These are phyloP conservation scores for Saccharomyces uvarum DNA, from an alignment of 1,139 yeast genomes.

Conservation along the genomic window DNA sequence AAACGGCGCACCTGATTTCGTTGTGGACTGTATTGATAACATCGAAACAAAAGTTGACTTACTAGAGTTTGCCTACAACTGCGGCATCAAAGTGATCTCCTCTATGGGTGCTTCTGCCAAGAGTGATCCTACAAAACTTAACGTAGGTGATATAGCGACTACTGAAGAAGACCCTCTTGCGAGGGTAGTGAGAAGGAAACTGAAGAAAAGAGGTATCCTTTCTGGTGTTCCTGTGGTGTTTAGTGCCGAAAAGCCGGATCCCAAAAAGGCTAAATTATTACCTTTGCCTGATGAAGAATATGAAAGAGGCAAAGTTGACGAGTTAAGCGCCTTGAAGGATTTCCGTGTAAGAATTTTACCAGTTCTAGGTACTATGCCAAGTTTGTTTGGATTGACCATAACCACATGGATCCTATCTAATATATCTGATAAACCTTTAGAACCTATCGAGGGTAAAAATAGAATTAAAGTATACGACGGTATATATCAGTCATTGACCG, in stretches of 20 bases:
- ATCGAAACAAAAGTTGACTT: conserved; percentile 91
- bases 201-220: conserved; percentile 70
- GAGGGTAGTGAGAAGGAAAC: conserved; percentile 71
- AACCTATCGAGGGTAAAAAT: conserved; percentile 83
- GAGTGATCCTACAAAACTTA: conserved; percentile 74
- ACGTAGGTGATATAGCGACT: conserved; percentile 65
- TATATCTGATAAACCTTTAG: conserved; percentile 80
- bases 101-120: conserved; percentile 97
- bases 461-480: conserved; percentile 78
- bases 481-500: conserved; percentile 72
- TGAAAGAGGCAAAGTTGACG: conserved; percentile 76
- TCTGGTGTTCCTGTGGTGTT: conserved; percentile 80
- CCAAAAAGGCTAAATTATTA: conserved; percentile 76
- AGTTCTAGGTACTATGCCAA: conserved; percentile 93
- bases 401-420: conserved; percentile 75
- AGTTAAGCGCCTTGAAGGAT: conserved; percentile 76
- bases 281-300: conserved; percentile 78
- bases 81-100: conserved; percentile 58
- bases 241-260: conserved; percentile 93
- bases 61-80: conserved; percentile 59
- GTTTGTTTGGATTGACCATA: conserved; percentile 83
- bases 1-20: conserved; percentile 55
- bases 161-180: conserved; percentile 92
- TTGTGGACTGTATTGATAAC: conserved; percentile 92
- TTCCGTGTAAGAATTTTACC: conserved; percentile 91